Conservation (phyloP, 345 rosid species). For the Nephelium lappaceum region DNA sequence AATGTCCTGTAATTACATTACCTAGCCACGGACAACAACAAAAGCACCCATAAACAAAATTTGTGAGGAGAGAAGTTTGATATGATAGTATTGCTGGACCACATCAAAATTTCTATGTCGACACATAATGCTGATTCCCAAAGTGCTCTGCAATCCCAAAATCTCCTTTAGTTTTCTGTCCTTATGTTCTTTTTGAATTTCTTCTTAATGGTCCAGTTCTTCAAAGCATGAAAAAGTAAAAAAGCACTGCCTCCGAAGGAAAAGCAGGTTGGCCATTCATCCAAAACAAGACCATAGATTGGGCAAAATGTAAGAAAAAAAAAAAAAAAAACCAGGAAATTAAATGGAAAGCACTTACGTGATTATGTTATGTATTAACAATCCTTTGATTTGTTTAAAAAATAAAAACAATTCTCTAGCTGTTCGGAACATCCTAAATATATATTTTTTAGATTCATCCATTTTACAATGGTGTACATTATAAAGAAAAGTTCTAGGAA, state of each 20-base stretch:
- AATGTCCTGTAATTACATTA: too few species aligned
- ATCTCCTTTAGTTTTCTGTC: conserved; percentile 14
- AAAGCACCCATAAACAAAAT: neutral
- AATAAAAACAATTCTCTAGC: too few species aligned
- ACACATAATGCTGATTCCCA: conserved; percentile 10
- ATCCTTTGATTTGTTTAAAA: too few species aligned
- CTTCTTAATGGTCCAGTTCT: neutral
- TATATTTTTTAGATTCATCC: too few species aligned
- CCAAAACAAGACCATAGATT: neutral
- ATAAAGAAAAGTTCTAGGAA: too few species aligned
- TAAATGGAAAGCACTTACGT: conserved; percentile 5
- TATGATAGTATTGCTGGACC: neutral
- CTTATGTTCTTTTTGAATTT: conserved; percentile 1
- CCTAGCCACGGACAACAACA: too few species aligned
- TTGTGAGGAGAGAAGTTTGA: neutral
- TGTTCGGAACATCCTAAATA: too few species aligned
- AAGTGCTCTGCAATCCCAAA: conserved; percentile 9
- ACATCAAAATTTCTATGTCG: neutral
- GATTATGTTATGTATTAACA: too few species aligned
- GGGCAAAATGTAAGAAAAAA: neutral
- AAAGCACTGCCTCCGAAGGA: neutral
- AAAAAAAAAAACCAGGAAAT: neutral
- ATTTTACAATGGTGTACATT: too few species aligned
- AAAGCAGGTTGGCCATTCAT: neutral
- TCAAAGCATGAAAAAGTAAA: neutral